These are phyloP conservation scores for Prosopis cineraria DNA, from an alignment of 306 rosid species.

Conservation along the genomic window DNA sequence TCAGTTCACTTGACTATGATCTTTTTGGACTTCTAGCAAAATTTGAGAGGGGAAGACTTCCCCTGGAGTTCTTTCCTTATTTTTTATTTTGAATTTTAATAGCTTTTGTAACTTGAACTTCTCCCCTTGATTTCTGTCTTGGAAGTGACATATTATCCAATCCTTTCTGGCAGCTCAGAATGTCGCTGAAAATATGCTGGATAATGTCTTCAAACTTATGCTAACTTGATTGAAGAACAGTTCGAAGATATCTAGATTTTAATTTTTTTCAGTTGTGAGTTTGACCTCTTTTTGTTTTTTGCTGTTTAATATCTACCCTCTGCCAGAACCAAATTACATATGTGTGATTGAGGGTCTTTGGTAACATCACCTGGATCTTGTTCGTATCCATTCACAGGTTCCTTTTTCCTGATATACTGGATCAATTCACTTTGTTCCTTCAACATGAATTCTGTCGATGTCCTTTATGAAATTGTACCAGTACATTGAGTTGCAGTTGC, in stretches of 20 bases:
- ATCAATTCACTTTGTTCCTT: background rate
- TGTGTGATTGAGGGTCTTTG: background rate
- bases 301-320: background rate
- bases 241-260: background rate
- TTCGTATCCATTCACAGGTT: background rate
- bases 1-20: background rate
- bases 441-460: background rate
- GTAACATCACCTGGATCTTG: background rate
- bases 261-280: background rate
- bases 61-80: background rate
- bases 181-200: background rate
- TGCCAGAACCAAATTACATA: background rate
- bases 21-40: background rate
- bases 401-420: background rate
- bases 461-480: background rate
- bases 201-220: background rate
- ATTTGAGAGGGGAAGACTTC: background rate
- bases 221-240: background rate
- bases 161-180: background rate
- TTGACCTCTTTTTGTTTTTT: background rate
- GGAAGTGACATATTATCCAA: background rate
- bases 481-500: background rate
- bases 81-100: background rate
- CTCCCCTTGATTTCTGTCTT: background rate
- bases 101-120: background rate